phyloP scores from a whole-genome alignment of 495 filamentous ascomycete genomes.

The Xylaria curta region DNA sequence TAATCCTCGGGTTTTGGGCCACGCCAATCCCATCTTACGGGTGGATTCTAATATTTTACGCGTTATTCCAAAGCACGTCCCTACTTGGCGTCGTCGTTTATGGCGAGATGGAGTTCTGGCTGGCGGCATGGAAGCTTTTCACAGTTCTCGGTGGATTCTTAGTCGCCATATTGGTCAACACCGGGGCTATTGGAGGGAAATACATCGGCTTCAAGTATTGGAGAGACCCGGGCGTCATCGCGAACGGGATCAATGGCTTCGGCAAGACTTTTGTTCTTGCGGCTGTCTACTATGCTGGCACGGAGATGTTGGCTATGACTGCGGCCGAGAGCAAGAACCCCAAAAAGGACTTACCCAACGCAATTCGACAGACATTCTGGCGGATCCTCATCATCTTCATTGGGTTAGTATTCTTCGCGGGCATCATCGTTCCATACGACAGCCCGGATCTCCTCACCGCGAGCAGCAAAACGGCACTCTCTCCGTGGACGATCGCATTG shows the following conservation, averaged over 20 bases:
- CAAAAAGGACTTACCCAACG: slow-evolving; percentile 65
- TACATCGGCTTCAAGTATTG: slow-evolving; percentile 66
- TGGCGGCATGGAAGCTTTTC: slow-evolving; percentile 51
- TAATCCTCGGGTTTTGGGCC: slow-evolving; percentile 38
- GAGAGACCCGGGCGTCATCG: slow-evolving; percentile 68
- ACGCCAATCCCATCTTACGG: slow-evolving; percentile 52
- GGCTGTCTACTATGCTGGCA: slow-evolving; percentile 75
- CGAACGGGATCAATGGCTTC: slow-evolving; percentile 62
- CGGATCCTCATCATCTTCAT: slow-evolving; percentile 72
- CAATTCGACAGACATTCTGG: slow-evolving; percentile 68
- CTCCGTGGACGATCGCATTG: slow-evolving; percentile 63
- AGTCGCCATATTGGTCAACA: slow-evolving; percentile 54
- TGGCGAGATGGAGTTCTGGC: slow-evolving; percentile 58
- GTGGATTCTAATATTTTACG: slow-evolving; percentile 66
- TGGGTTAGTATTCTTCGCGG: slow-evolving; percentile 68
- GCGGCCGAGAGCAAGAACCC: slow-evolving; percentile 74
- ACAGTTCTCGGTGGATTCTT: slow-evolving; percentile 55
- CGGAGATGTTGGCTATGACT: slow-evolving; percentile 74
- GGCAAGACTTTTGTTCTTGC: slow-evolving; percentile 72
- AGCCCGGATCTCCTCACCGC: slow-evolving; percentile 57
- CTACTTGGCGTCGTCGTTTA: slow-evolving; percentile 53
- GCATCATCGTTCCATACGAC: slow-evolving; percentile 60
- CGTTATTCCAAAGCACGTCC: slow-evolving; percentile 49
- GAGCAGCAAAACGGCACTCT: slow-evolving; percentile 58
- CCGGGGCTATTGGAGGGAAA: slow-evolving; percentile 44